A percentile compares a stretch with the other conserved stretches of the same genome.
Conservation (phyloP, 768 basidiomycete genomes). For the Gloeopeniophorella convolvens region DNA sequence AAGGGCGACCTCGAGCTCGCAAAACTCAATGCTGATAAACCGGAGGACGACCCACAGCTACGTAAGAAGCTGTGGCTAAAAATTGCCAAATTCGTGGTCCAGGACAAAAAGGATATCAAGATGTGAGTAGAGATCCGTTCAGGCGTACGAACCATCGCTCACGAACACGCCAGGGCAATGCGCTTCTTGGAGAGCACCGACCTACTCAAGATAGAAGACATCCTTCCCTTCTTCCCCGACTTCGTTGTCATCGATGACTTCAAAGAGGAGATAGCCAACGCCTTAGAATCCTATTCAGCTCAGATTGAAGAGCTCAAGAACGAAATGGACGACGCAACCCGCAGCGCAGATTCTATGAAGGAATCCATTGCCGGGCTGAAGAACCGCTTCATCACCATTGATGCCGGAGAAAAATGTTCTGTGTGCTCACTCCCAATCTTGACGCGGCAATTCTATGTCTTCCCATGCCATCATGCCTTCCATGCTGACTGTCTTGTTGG, state of each 20-base stretch:
- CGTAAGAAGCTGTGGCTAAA: slow-evolving; percentile 97
- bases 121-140: slow-evolving; percentile 53
- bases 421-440: slow-evolving; percentile 71
- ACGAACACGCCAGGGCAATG: slow-evolving; percentile 72
- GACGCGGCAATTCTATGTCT: slow-evolving; percentile 93
- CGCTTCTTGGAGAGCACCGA: slow-evolving; percentile 91
- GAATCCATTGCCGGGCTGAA: slow-evolving; percentile 79
- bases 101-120: slow-evolving; percentile 97
- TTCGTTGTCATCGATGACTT: slow-evolving; percentile 99
- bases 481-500: slow-evolving; percentile 96
- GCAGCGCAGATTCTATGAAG: slow-evolving; percentile 88
- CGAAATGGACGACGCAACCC: slow-evolving; percentile 96
- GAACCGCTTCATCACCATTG: slow-evolving; percentile 88
- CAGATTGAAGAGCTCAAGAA: slow-evolving; percentile 85
- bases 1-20: slow-evolving; percentile 95
- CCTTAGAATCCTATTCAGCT: slow-evolving; percentile 87
- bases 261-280: slow-evolving; percentile 96
- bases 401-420: slow-evolving; percentile 80
- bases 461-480: slow-evolving; percentile 96
- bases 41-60: slow-evolving; percentile 80
- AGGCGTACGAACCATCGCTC: neutral
- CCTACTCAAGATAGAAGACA: slow-evolving; percentile 96
- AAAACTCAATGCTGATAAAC: slow-evolving; percentile 91
- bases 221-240: slow-evolving; percentile 98
- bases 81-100: slow-evolving; percentile 97